Evolutionary conservation across 2,329 filamentous ascomycete genomes (phyloP), one percentile per base, ranked within the genome.

Genomic region (Xylariaceae sp.): DNA sequence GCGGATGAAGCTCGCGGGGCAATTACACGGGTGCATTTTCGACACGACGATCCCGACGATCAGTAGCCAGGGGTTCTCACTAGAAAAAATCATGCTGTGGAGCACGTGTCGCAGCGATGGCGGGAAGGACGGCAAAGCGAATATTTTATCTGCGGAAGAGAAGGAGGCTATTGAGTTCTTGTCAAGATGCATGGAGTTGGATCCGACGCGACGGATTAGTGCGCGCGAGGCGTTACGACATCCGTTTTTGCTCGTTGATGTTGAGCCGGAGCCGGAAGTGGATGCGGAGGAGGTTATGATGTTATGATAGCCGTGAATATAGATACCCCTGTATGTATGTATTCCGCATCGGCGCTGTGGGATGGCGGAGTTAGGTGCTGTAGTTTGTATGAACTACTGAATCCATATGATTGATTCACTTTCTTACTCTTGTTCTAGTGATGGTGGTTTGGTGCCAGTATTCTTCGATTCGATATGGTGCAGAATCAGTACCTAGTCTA

Each of bases 41-140:
- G 92, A 99, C 74, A 94, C 90, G 0, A 96, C 85, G 61, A 92
- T 99, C 59, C 93, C 93, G 0, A 97, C 90, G 1, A 88, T 99
- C 66, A 90, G 90, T 49, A 86, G 89, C 65, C 84, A 86, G 49
- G 94, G 94, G 0, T 96, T 96, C 73, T 87, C 84, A 4, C 86
- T 96, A 68, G 91, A 96, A 74, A 94, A 96, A 76, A 94, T 99
- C 67, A 88, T 99, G 64, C 80, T 96, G 53, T 99, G 94, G 94
- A 94, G 91, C 70, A 96, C 91, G 30, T 90, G 89, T 61, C 85
- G 91, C 18, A 86, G 84, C 58, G 82, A 85, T 18, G 81, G 82
- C 62, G 81, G 81, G 56, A 80, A 77, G 54, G 79, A 77, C 53
- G 82, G 75, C 7, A 74, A 76, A 55, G 76, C 78, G 4, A 79